Evolutionary conservation across 2,329 filamentous ascomycete species (phyloP), one percentile per base, ranked within the genome.

Genomic region (Exutisphaerella laricina): DNA sequence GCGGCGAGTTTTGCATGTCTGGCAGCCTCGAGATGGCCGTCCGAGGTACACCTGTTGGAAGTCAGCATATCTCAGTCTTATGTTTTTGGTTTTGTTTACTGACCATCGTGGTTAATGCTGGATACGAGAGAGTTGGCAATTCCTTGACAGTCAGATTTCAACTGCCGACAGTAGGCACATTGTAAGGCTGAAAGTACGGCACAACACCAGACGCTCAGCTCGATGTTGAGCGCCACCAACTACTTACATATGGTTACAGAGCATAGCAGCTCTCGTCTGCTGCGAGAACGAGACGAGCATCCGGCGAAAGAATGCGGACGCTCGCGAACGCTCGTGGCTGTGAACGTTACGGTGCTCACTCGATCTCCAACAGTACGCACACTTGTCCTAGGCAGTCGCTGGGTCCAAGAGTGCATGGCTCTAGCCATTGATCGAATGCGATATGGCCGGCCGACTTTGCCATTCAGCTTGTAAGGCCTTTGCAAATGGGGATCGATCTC

Each of bases 41-140:
- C 46, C 46, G 12, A 40, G 42, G 20, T 49, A 49, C 5, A 49
- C 46, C 46, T 49, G 28, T n/a, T 16, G n/a, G 13, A 34, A 9
- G 18, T 32, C 20, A 33, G 13, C 5, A 18, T 7, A 17, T 12
- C 13, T 18, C 6, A 14, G 12, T 9, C 3, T 3, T 4, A 9
- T 17, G 10, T 8, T 33, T 10, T 8, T 18, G n/a, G 14, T 18
- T 9, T 18, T 18, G 30, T 33, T 14, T 10, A n/a, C 30, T 6
- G 16, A 33, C 30, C 30, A 33, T 33, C 30, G 14, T 17, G 7
- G 5, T 3, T 7, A 2, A n/a, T 8, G 7, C 14, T 12, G 17
- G 30, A 5, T 18, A 18, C 20, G 30, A 14, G 17, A 18, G 13
- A 33, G 16, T 33, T 12, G 17, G 1, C 8, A 20, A n/a, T n/a